A percentile compares a stretch with the other conserved stretches of the same genome.
Evolutionary conservation across 2,329 filamentous ascomycete genomes (phyloP).

Genomic region (Claviceps pazoutovae): DNA sequence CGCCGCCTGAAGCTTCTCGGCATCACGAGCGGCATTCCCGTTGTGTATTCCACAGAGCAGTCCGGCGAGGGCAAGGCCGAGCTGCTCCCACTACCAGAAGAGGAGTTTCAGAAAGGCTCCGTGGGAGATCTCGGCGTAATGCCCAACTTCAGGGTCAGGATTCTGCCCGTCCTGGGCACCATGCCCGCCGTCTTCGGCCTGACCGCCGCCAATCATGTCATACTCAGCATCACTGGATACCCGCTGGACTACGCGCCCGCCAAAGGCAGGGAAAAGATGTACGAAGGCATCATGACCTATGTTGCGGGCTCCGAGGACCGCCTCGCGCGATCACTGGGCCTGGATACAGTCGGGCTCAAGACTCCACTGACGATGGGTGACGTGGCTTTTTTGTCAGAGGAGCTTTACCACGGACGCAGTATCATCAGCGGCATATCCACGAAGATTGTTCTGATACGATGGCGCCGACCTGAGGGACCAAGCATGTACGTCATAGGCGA

Average conservation of each 20-base stretch:
- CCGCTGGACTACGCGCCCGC: conserved; percentile 70
- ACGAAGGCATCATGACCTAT: conserved; percentile 64
- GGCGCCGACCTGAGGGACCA: conserved; percentile 50
- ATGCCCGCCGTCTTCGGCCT: conserved; percentile 97
- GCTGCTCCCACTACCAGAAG: conserved; percentile 71
- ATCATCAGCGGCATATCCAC: conserved; percentile 70
- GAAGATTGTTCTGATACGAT: conserved; percentile 65
- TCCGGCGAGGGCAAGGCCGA: conserved; percentile 82
- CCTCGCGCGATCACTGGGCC: conserved; percentile 35
- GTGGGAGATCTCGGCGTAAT: conserved; percentile 80
- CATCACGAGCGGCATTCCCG: conserved; percentile 72
- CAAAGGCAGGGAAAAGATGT: conserved; percentile 82
- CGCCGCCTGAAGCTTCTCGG: conserved; percentile 65
- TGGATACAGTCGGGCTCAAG: conserved; percentile 51
- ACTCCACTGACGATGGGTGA: conserved; percentile 67
- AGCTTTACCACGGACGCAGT: conserved; percentile 74
- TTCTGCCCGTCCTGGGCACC: conserved; percentile 84
- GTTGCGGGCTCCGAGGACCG: conserved; percentile 72
- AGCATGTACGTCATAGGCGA: conserved; percentile 49
- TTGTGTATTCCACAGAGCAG: conserved; percentile 86
- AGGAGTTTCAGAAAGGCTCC: conserved; percentile 73
- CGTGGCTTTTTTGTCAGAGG: conserved; percentile 77
- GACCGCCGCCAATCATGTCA: conserved; percentile 81
- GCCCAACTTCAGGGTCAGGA: conserved; percentile 87
- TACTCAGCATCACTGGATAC: conserved; percentile 68